phyloP scores from a whole-genome alignment of 2,329 filamentous ascomycete genomes.

The Fusarium irregulare region DNA sequence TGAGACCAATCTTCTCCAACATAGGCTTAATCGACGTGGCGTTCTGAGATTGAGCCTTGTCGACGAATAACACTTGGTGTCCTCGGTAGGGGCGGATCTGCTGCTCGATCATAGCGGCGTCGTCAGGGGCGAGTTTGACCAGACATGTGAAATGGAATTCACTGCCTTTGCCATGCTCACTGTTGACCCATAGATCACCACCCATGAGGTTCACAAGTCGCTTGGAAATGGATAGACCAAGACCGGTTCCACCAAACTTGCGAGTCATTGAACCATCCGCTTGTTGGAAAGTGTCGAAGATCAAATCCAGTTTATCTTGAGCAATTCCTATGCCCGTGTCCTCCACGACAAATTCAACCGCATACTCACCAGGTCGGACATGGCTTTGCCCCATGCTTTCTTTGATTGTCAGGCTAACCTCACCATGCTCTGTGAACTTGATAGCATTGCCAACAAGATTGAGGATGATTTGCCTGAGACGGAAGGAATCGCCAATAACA shows the following conservation, averaged over 20 bases:
- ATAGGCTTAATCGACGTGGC: conserved; percentile 81
- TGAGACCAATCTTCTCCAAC: conserved; percentile 81
- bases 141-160: conserved; percentile 97
- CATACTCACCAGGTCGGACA: conserved; percentile 79
- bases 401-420: conserved; percentile 93
- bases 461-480: conserved; percentile 93
- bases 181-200: conserved; percentile 95
- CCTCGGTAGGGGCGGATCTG: conserved; percentile 91
- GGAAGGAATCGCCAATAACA: conserved; percentile 96
- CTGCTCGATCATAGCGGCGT: conserved; percentile 81
- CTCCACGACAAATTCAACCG: conserved; percentile 94
- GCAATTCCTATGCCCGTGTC: conserved; percentile 98
- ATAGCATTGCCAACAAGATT: conserved; percentile 98
- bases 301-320: conserved; percentile 92
- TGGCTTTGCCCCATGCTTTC: conserved; percentile 72
- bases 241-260: conserved; percentile 93
- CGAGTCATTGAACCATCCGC: conserved; percentile 96
- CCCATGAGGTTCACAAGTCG: conserved; percentile 96
- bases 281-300: conserved; percentile 99
- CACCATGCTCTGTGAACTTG: conserved; percentile 97
- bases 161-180: conserved; percentile 89
- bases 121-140: conserved; percentile 84
- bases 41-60: conserved; percentile 85
- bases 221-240: conserved; percentile 95
- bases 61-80: conserved; percentile 93